Conservation (phyloP, 106 monocot species). For the Narthecium ossifragum region DNA sequence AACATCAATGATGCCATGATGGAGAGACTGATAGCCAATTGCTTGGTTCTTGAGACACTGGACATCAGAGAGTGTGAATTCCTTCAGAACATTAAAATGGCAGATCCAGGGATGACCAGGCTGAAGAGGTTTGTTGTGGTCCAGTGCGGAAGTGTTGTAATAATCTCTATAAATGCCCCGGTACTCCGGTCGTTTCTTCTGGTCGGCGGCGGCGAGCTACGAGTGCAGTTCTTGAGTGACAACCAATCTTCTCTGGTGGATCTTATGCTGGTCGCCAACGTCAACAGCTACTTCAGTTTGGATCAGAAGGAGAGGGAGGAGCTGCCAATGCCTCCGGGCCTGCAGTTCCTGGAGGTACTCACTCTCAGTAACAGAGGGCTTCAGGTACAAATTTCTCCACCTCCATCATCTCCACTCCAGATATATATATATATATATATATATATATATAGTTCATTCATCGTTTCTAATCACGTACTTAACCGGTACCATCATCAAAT, state of each 20-base stretch:
- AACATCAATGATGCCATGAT: constrained; percentile 2
- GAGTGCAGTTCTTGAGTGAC: not conserved
- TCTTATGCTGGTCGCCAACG: not conserved
- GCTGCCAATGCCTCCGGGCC: not conserved
- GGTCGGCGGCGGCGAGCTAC: not conserved
- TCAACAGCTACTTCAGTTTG: not conserved
- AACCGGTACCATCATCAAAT: too few species aligned
- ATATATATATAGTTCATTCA: not conserved
- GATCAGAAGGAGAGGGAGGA: not conserved
- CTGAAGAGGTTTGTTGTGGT: not conserved
- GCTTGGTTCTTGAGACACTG: not conserved
- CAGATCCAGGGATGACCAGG: not conserved
- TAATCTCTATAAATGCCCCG: not conserved
- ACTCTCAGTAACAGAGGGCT: not conserved
- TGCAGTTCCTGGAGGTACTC: not conserved
- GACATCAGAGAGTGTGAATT: not conserved
- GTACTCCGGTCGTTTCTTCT: not conserved
- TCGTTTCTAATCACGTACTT: too few species aligned
- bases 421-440: not conserved
- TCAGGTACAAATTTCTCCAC: not conserved
- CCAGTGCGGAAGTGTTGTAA: not conserved
- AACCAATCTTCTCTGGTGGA: not conserved
- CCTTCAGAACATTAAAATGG: not conserved
- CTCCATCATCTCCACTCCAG: not conserved
- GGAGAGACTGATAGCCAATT: not conserved